phyloP scores from a whole-genome alignment of 2,329 filamentous ascomycete species.

The Phyllosticta capitalensis region DNA sequence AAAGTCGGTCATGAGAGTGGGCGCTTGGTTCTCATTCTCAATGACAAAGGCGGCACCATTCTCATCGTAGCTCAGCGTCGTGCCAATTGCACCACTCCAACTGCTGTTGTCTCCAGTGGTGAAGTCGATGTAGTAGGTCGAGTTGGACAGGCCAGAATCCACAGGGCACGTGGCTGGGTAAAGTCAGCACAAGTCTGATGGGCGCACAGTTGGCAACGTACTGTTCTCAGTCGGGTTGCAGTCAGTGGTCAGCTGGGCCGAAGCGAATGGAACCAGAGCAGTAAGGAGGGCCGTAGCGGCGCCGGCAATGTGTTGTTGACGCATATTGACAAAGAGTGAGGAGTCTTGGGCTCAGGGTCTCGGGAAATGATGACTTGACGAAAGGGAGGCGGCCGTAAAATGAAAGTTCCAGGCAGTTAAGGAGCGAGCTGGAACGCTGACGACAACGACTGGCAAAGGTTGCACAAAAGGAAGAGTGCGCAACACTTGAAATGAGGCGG shows the following conservation, averaged over 20 bases:
- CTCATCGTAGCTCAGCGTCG: conserved; percentile 45
- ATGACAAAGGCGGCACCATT: conserved; percentile 62
- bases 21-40: conserved; percentile 56
- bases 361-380: neutral
- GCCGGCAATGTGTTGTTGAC: neutral
- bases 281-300: conserved; percentile 6
- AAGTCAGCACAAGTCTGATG: neutral
- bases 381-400: neutral
- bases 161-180: conserved; percentile 31
- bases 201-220: conserved; percentile 34
- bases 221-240: conserved; percentile 63
- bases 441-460: neutral
- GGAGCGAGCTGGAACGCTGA: neutral
- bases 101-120: conserved; percentile 37
- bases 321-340: conserved; percentile 8
- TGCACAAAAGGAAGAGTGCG: neutral
- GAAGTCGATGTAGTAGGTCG: conserved; percentile 35
- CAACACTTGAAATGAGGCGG: neutral
- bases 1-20: conserved; percentile 26
- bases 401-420: neutral
- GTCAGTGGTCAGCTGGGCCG: conserved; percentile 59
- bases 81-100: conserved; percentile 58
- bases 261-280: conserved; percentile 1
- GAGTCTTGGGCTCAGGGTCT: neutral
- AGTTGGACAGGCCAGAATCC: conserved; percentile 34